phyloP scores from a whole-genome alignment of 805 yeast genomes.

The Nakazawaea molendinolei region DNA sequence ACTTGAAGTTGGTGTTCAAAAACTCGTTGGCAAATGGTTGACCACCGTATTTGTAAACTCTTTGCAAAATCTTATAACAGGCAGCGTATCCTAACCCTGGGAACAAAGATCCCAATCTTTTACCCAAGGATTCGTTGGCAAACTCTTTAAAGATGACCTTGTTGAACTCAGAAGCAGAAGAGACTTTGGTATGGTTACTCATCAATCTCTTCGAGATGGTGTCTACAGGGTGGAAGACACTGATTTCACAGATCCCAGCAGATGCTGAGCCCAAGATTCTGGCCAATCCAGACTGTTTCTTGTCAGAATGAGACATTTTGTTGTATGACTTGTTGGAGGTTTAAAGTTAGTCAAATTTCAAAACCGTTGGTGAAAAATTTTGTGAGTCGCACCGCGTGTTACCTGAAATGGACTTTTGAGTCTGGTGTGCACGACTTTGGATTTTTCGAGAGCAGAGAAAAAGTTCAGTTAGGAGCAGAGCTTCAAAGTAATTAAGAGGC shows the following conservation, averaged over 20 bases:
- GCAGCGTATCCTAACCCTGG: constrained; percentile 99
- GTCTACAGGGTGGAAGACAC: constrained; percentile 97
- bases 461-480: too few species aligned
- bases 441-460: not conserved
- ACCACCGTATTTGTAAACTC: constrained; percentile 98
- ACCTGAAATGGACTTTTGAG: not conserved
- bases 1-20: constrained; percentile 66
- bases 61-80: constrained; percentile 88
- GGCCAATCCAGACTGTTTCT: constrained; percentile 83
- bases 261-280: constrained; percentile 96
- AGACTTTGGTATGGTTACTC: constrained; percentile 71
- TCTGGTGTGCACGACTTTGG: not conserved
- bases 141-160: constrained; percentile 79
- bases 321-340: not conserved
- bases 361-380: constrained; percentile 5
- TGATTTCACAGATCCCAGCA: constrained; percentile 96
- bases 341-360: not conserved
- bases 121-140: constrained; percentile 63
- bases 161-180: constrained; percentile 64
- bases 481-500: too few species aligned
- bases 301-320: constrained; percentile 38
- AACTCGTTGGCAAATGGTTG: constrained; percentile 98
- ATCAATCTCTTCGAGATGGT: constrained; percentile 93
- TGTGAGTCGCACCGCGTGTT: constrained; percentile 6
- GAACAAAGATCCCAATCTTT: constrained; percentile 76